Evolutionary conservation across 768 basidiomycete species (phyloP).

Genomic region (Leucocoprinus birnbaumii): DNA sequence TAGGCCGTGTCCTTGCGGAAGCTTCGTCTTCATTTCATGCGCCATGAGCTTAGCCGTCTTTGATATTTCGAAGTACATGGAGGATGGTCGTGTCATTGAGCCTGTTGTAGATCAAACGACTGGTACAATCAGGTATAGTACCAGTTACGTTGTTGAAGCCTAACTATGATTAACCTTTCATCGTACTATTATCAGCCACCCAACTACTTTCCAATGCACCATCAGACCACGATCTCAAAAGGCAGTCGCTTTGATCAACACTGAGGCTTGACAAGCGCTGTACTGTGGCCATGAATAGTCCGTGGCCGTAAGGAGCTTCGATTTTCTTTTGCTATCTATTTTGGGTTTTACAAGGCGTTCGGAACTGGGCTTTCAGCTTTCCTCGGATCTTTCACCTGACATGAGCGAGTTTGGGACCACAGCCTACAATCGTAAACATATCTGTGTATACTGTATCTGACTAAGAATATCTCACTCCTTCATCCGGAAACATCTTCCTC

Average conservation of each 20-base stretch:
- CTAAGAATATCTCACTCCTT: too few relatives aligned
- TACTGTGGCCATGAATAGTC: background rate
- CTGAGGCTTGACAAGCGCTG: background rate
- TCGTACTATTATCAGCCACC: constrained; percentile 29
- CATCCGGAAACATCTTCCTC: too few relatives aligned
- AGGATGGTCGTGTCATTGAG: constrained; percentile 24
- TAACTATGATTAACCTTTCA: background rate
- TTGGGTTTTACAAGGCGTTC: background rate
- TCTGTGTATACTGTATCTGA: too few relatives aligned
- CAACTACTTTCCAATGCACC: constrained; percentile 36
- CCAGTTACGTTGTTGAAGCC: background rate
- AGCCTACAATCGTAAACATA: too few relatives aligned
- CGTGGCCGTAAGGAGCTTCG: background rate
- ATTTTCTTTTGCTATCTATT: background rate
- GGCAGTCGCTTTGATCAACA: constrained; percentile 31
- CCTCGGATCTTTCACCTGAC: background rate
- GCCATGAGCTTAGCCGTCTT: constrained; percentile 41
- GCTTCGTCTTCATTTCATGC: constrained; percentile 36
- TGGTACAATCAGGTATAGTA: constrained; percentile 41
- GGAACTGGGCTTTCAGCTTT: background rate
- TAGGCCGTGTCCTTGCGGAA: constrained; percentile 37
- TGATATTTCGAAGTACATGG: constrained; percentile 29
- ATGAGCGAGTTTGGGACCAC: too few relatives aligned
- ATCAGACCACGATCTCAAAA: constrained; percentile 38
- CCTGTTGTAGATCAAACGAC: constrained; percentile 38